These are phyloP conservation scores for Persicaria tinctoria DNA, from an alignment of 148 eudicot genomes.

Conservation along the genomic window DNA sequence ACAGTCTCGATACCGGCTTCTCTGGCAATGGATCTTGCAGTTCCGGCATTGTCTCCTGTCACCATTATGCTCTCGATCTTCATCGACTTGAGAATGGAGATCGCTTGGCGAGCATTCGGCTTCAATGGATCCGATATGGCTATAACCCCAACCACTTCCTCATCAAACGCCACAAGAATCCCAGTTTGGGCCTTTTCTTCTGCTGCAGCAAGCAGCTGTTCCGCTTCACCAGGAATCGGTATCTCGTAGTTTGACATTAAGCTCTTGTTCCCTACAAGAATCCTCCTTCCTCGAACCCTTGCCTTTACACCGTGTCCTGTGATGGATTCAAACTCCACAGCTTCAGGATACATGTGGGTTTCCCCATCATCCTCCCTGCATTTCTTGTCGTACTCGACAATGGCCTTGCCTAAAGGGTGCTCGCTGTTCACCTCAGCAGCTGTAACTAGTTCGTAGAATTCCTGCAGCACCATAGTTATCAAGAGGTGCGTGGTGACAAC, in stretches of 20 bases:
- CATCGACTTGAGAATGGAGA: conserved; percentile 86
- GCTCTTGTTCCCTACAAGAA: conserved; percentile 76
- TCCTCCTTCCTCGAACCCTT: conserved; percentile 41
- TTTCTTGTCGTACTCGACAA: conserved; percentile 72
- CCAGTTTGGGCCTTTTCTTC: conserved; percentile 84
- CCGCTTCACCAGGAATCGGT: conserved; percentile 46
- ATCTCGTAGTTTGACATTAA: conserved; percentile 59
- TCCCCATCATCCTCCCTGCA: conserved; percentile 42
- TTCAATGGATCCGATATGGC: conserved; percentile 86
- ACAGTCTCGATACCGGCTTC: conserved; percentile 74
- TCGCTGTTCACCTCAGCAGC: conserved; percentile 94
- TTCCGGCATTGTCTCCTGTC: conserved; percentile 92
- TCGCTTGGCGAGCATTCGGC: conserved; percentile 61
- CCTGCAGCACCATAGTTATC: conserved; percentile 46
- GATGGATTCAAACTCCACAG: conserved; percentile 52
- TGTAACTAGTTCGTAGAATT: conserved; percentile 73
- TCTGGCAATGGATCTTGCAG: conserved; percentile 77
- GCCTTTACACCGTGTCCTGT: conserved; percentile 85
- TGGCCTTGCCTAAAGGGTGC: conserved; percentile 88
- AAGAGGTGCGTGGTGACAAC: conserved; percentile 63
- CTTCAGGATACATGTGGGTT: conserved; percentile 52
- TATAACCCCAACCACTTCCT: conserved; percentile 53
- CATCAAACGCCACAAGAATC: conserved; percentile 60
- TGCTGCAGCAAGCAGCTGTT: conserved; percentile 50
- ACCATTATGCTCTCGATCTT: conserved; percentile 67